These are phyloP conservation scores for Protea cynaroides DNA, from an alignment of 164 flowering plant species.

Conservation along the genomic window DNA sequence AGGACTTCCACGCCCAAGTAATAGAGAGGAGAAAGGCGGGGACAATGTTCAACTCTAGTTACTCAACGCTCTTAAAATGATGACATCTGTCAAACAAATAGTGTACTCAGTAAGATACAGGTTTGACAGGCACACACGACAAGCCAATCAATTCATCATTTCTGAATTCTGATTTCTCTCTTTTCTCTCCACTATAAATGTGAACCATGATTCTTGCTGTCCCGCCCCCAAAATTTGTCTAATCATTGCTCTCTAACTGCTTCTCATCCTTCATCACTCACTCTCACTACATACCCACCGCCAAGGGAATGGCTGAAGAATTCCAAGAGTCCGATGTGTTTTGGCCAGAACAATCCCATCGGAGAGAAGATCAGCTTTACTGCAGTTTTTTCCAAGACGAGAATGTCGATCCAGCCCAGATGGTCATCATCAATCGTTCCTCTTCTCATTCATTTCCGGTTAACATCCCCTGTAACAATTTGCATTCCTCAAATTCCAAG, in stretches of 20 bases:
- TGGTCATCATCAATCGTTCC: too few species aligned
- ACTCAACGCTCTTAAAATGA: background rate
- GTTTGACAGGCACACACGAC: too few species aligned
- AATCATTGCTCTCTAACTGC: too few species aligned
- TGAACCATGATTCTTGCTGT: too few species aligned
- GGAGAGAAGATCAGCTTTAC: background rate
- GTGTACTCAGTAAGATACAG: background rate
- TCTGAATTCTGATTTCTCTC: too few species aligned
- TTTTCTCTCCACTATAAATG: too few species aligned
- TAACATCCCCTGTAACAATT: background rate
- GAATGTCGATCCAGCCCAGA: background rate
- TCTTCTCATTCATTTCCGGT: background rate
- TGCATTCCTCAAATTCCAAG: background rate
- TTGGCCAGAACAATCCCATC: background rate
- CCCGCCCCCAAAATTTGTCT: too few species aligned
- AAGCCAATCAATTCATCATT: too few species aligned
- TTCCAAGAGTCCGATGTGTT: slow-evolving; percentile 4
- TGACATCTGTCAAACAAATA: background rate
- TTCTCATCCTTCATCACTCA: too few species aligned
- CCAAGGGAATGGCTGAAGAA: background rate
- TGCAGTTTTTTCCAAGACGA: background rate
- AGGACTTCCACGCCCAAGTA: too few species aligned
- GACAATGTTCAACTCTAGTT: too few species aligned
- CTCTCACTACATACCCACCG: background rate
- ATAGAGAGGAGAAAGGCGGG: background rate